phyloP scores from a whole-genome alignment of 2,329 filamentous ascomycete genomes.

The Alternaria sp. region DNA sequence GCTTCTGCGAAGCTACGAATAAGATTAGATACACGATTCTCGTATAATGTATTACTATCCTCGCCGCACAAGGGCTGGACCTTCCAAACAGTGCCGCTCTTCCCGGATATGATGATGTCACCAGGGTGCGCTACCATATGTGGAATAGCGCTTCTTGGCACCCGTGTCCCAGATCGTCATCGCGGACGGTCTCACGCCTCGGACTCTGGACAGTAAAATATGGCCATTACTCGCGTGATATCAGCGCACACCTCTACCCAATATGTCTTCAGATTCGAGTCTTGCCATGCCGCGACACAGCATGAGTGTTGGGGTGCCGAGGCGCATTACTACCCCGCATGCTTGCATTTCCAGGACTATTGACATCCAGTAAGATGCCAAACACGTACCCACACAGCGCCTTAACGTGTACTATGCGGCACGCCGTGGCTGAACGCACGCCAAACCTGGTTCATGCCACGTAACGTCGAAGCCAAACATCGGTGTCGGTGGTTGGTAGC shows the following conservation, averaged over 20 bases:
- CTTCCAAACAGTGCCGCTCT: background rate
- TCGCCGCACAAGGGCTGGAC: background rate
- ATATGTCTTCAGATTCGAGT: accelerated
- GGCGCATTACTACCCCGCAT: background rate
- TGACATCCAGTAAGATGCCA: background rate
- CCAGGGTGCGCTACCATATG: background rate
- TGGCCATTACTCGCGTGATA: background rate
- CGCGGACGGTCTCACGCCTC: accelerated
- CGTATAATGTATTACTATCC: background rate
- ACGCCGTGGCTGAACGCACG: background rate
- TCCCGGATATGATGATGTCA: background rate
- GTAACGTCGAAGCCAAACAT: background rate
- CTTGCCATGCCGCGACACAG: background rate
- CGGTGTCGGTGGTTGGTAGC: background rate
- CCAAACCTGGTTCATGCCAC: background rate
- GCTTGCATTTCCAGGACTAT: background rate
- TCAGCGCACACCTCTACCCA: background rate
- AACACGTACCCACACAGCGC: background rate
- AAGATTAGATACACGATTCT: background rate
- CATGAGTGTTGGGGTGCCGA: background rate
- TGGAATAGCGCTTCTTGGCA: background rate
- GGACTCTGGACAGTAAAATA: accelerated
- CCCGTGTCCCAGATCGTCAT: background rate
- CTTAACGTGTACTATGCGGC: background rate
- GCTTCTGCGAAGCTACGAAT: conserved; percentile 5